phyloP scores from a whole-genome alignment of 2,329 filamentous ascomycete species.

The Bimuria novae-zelandiae region DNA sequence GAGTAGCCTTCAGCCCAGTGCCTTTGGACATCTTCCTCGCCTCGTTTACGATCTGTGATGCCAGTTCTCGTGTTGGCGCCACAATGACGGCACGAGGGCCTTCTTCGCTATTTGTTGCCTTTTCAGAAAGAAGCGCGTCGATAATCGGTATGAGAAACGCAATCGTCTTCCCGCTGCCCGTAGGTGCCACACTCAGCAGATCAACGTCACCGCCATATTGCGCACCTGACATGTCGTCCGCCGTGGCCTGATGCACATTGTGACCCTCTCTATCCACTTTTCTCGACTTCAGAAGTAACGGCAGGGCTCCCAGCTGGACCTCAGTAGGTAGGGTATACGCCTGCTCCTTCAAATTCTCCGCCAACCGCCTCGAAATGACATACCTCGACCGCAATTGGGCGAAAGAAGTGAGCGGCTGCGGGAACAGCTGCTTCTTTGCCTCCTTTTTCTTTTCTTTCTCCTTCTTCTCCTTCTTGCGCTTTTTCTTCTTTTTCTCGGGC shows the following conservation, averaged over 20 bases:
- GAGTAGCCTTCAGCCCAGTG: conserved; percentile 77
- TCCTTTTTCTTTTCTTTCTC: conserved; percentile 52
- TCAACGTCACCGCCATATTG: conserved; percentile 60
- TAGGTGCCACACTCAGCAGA: conserved; percentile 87
- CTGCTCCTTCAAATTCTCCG: conserved; percentile 80
- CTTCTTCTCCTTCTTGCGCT: conserved; percentile 48
- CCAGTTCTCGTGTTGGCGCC: conserved; percentile 57
- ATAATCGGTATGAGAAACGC: conserved; percentile 89
- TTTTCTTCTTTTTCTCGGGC: conserved; percentile 59
- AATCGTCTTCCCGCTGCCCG: conserved; percentile 94
- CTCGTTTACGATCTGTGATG: conserved; percentile 64
- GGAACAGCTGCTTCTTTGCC: conserved; percentile 68
- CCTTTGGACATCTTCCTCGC: conserved; percentile 78
- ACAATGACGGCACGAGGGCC: conserved; percentile 51
- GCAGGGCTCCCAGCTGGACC: conserved; percentile 86
- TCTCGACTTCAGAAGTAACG: conserved; percentile 67
- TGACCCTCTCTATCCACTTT: conserved; percentile 17
- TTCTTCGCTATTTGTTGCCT: conserved; percentile 18
- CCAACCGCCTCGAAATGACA: conserved; percentile 72
- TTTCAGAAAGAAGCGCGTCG: conserved; percentile 64
- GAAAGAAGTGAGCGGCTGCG: conserved; percentile 80
- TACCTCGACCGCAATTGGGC: conserved; percentile 71
- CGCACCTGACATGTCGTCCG: conserved; percentile 20
- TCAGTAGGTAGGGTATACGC: conserved; percentile 89
- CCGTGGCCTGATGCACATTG: conserved; percentile 46